Conservation (phyloP, 208 protist genomes). For the Acanthamoeba lenticulata region DNA sequence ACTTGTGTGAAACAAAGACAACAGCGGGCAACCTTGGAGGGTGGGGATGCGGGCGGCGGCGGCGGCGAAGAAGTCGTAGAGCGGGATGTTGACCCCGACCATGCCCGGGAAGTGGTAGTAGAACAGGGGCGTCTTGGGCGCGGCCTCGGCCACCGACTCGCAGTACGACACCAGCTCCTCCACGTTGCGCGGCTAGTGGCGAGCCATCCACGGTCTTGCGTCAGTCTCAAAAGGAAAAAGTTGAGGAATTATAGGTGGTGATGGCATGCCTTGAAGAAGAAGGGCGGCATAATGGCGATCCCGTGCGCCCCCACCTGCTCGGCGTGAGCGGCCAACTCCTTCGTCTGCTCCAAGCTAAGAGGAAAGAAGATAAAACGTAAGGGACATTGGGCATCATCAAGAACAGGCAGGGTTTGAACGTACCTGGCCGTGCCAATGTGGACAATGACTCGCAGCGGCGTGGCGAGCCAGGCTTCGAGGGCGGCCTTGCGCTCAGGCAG, state of each 20-base stretch:
- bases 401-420: background rate
- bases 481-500: constrained; percentile 11
- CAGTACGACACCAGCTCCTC: constrained; percentile 43
- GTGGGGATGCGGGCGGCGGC: constrained; percentile 40
- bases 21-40: background rate
- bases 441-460: background rate
- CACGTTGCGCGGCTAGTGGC: background rate
- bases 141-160: constrained; percentile 30
- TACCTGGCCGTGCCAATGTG: constrained; percentile 29
- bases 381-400: background rate
- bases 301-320: background rate
- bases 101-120: constrained; percentile 59
- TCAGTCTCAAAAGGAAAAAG: too few relatives aligned
- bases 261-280: constrained; percentile 66
- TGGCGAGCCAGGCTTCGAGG: constrained; percentile 35
- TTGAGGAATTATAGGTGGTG: too few relatives aligned
- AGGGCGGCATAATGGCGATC: constrained; percentile 43
- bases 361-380: background rate
- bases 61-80: constrained; percentile 50
- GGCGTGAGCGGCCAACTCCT: constrained; percentile 4
- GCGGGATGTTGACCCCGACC: constrained; percentile 17
- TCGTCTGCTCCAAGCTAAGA: constrained; percentile 34
- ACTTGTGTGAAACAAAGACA: too few relatives aligned
- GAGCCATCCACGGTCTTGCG: background rate
- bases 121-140: constrained; percentile 27